A percentile compares a stretch with the other conserved stretches of the same genome.
phyloP scores from a whole-genome alignment of 129 eudicot genomes.

The Chrysanthemum lavandulifolium region DNA sequence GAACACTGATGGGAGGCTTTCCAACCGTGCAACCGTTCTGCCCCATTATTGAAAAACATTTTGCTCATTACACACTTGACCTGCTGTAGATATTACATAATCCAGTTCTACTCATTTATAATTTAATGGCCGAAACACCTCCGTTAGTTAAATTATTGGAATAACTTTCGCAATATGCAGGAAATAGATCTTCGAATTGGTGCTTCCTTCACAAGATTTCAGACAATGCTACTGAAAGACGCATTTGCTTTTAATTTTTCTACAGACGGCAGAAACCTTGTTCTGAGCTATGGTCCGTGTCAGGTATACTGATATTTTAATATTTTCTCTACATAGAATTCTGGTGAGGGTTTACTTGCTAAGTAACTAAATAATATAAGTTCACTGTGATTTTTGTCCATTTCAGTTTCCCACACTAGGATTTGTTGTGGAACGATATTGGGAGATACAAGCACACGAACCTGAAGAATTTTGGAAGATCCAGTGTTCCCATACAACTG shows the following conservation, averaged over 20 bases:
- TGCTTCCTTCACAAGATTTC: constrained; percentile 97
- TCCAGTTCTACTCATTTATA: not conserved
- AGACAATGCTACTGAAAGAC: constrained; percentile 86
- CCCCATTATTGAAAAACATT: too few relatives aligned
- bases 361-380: constrained; percentile 8
- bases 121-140: not conserved
- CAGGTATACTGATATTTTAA: constrained; percentile 50
- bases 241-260: constrained; percentile 70
- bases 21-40: too few relatives aligned
- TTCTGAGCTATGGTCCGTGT: constrained; percentile 94
- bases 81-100: too few relatives aligned
- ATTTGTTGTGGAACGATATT: constrained; percentile 90
- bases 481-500: constrained; percentile 80
- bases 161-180: constrained; percentile 43
- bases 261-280: constrained; percentile 66
- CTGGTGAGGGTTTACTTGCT: not conserved
- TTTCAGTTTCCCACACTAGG: constrained; percentile 95
- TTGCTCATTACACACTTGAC: not conserved
- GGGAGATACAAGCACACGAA: constrained; percentile 97
- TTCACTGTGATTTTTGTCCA: not conserved
- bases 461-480: constrained; percentile 97
- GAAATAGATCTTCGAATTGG: constrained; percentile 97
- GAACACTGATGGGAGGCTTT: not conserved
- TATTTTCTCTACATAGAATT: not conserved
- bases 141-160: not conserved